Base-by-base conservation (phyloP, 495 filamentous ascomycete genomes). In the Penicillium parvum region DNA sequence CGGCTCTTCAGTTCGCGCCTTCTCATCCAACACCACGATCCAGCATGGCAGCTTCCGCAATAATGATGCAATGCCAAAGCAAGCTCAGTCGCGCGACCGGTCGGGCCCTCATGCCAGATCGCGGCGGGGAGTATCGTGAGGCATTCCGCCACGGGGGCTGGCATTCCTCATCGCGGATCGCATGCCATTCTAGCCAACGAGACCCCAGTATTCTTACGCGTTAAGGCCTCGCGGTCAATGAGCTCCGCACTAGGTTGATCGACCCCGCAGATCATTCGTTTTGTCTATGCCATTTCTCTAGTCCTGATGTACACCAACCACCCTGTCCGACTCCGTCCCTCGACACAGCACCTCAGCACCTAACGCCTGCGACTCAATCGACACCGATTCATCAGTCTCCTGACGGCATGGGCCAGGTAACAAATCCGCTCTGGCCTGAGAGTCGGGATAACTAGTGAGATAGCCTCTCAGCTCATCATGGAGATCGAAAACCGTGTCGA, bases 91-190 rank as follows among this genome's bases (percentile, higher is more conserved):
- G 12, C 14, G 32, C 21, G 23, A 41, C 15, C 15, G n/a, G 14
- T 10, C 34, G 33, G 44, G 11, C 11, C 32, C 33, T 41, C 60
- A 68, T 65, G 50, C 65, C 63, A 58, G 29, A 49, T 50, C 43
- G 22, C 32, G 51, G 46, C 33, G 20, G 53, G 48, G 16, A 19
- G 43, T 53, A 63, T 50, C 28, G 26, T 27, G 10, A 21, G 25
- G 51, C 54, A 61, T 61, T 61, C 57, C 51, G 16, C 22, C 38
- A 40, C 22, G 45, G 49, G 38, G 50, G 54, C 37, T 49, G 36
- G 40, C 57, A 71, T 71, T 71, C 66, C 47, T 60, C 50, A 57
- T 48, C 52, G 50, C 50, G 41, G 43, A 37, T 49, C 23, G 19
- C 46, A 49, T 57, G 39, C 39, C 64, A 71, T 66, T 63, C 65